Base-by-base conservation (phyloP, 2,329 filamentous ascomycete species). In the Penicillium decumbens region DNA sequence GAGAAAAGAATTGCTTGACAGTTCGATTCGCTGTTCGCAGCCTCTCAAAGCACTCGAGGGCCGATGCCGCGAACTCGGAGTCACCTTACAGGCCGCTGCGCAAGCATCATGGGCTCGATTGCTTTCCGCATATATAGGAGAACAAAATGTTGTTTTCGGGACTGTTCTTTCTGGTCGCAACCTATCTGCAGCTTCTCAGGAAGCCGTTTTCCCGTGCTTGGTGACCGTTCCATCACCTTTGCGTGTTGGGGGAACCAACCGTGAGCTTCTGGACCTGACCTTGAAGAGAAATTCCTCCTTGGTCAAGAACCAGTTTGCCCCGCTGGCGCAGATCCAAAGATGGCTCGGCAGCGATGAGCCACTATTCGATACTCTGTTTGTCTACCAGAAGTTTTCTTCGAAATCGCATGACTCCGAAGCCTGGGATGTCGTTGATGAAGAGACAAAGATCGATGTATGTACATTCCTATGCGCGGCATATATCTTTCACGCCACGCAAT, bases 311-410 rank as follows among this genome's bases (percentile, higher is more conserved):
- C 88, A 93, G 55, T 85, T 86, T 58, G 81, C 82, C 0, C 82
- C 89, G 0, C 73, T 95, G 6, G 76, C 79, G 3, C 80, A 82
- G 27, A 84, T 95, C 8, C 88, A 95, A 60, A 82, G 79, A 43
- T 85, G 84, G 78, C 76, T 88, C 0, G 77, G 81, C 50, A 74
- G 84, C 0, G 81, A 85, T 23, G 77, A 80, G 6, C 73, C 79
- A 0, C 75, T 93, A 0, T 95, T 96, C 58, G 90, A 96, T 62
- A 92, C 89, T 0, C 75, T 96, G 1, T 82, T 96, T 51, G 86
- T 89, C 0, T 92, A 90, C 62, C 91, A 95, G 62, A 88, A 87
- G 56, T 62, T 75, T 50, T 57, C 70, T 44, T 45, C 47, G 13
- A 15, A 30, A 47, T 50, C 30, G 41, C 52, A 58, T 1, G 45